These are phyloP conservation scores for Chlamydomonas sphaeroides DNA, from an alignment of 139 green algal species.

Conservation along the genomic window DNA sequence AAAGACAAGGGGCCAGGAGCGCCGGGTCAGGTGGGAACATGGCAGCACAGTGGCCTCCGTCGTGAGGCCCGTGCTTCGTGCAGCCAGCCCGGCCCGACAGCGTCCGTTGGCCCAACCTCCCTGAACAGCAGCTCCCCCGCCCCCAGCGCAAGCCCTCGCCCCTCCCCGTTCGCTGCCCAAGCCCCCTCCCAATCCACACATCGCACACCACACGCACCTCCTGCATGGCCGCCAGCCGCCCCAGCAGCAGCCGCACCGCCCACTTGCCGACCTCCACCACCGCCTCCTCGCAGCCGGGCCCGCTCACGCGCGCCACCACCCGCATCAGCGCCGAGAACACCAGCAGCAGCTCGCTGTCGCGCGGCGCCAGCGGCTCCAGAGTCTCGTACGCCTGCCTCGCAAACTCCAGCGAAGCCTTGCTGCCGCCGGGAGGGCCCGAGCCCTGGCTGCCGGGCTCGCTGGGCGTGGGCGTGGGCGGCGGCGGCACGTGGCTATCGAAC, in stretches of 20 bases:
- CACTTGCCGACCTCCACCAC: slow-evolving; percentile 41
- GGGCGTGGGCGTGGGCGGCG: background rate
- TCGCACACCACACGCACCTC: background rate
- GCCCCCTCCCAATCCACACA: no score
- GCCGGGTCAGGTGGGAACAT: no score
- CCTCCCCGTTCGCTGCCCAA: no score
- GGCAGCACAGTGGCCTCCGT: no score
- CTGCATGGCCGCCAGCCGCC: background rate
- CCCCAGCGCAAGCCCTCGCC: no score
- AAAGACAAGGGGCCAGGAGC: background rate
- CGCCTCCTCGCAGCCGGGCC: slow-evolving; percentile 37
- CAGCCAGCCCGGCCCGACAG: no score
- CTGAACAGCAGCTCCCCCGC: no score
- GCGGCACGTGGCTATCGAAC: background rate
- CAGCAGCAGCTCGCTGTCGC: slow-evolving; percentile 63
- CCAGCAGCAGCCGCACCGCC: slow-evolving; percentile 48
- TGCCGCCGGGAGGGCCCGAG: background rate
- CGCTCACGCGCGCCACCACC: slow-evolving; percentile 29
- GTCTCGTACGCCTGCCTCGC: slow-evolving; percentile 13
- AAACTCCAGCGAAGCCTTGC: background rate
- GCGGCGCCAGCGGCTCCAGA: slow-evolving; percentile 40
- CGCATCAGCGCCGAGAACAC: slow-evolving; percentile 54
- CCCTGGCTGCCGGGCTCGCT: background rate
- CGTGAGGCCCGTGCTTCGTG: no score
- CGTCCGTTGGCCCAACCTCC: no score